Base-by-base conservation (phyloP, 768 basidiomycete genomes). In the Lepiota brunneoincarnata region DNA sequence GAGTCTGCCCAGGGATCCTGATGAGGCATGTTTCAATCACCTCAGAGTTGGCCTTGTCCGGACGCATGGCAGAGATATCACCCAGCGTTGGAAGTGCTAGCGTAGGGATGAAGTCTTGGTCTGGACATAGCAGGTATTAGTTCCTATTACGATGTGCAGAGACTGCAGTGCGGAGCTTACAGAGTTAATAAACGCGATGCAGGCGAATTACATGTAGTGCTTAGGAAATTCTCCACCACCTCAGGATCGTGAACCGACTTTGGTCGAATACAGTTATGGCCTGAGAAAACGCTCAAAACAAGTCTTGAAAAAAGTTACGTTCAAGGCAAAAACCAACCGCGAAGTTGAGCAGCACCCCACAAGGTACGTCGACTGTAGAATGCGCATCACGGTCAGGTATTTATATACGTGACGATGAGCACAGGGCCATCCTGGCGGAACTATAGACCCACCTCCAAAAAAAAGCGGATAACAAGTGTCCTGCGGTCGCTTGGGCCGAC, bases 21-120 rank as follows among this genome's bases (percentile, higher is more conserved):
- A 92, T 95, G 40, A 78, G 77, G 73, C 95, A 98, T 96, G 98
- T 98, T 69, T 97, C 98, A 69, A 91, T 78, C 93, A 99, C 96
- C 3, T 96, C 96, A 4, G 77, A 71, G 68, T 98, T 98, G 59
- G 98, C 93, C 68, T 97, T 98, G 63, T 92, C 90, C 96, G 49
- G n/a, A 62, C 66, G 31, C 59, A 75, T 93, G 0, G 87, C 93
- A 0, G 93, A 95, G 51, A 98, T 98, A 64, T 98, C 96, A 67
- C 97, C 92, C 6, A 99, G 81, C 96, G 98, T 98, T 1, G 96
- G 96, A 0, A 97, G 72, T 99, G 96, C 96, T 96, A 99, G 48
- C 93, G 81, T 0, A 98, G 77, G 0, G 94, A 94, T 0, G 95
- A 93, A 0, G 94, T 93, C 67, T 98, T 98, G 60, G n/a, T n/a